phyloP scores from a whole-genome alignment of 2,329 filamentous ascomycete species.

The Trichoderma guizhouense region DNA sequence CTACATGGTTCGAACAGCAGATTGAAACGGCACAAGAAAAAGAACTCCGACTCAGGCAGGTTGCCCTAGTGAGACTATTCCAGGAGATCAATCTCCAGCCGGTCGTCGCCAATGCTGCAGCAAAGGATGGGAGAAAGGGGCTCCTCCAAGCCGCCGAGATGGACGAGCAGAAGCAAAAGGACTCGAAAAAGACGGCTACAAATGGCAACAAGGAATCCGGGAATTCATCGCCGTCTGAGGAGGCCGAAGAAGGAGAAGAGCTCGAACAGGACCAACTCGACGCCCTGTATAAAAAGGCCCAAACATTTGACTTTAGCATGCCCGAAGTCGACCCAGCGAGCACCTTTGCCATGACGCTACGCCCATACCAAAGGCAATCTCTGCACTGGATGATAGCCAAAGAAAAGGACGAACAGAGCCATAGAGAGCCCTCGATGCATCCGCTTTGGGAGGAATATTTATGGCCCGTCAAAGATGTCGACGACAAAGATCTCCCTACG shows the following conservation, averaged over 20 bases:
- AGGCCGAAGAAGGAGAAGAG: constrained; percentile 80
- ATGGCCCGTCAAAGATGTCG: constrained; percentile 84
- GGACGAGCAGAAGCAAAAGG: constrained; percentile 70
- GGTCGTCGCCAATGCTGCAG: constrained; percentile 68
- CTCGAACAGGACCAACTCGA: constrained; percentile 95
- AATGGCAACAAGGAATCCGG: constrained; percentile 30
- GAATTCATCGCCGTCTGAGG: constrained; percentile 58
- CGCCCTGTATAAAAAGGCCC: constrained; percentile 88
- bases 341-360: constrained; percentile 77
- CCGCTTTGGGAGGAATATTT: constrained; percentile 94
- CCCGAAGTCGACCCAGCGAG: constrained; percentile 79
- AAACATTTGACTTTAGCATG: constrained; percentile 93
- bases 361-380: constrained; percentile 93
- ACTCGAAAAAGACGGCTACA: constrained; percentile 37
- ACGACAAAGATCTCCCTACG: constrained; percentile 69
- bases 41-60: constrained; percentile 75
- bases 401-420: constrained; percentile 73
- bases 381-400: constrained; percentile 96
- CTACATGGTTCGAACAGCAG: constrained; percentile 72
- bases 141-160: constrained; percentile 84
- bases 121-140: constrained; percentile 77
- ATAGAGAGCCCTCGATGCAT: constrained; percentile 81
- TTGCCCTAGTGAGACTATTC: constrained; percentile 83
- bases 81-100: constrained; percentile 84
- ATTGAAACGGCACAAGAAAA: constrained; percentile 85